phyloP scores from a whole-genome alignment of 371 early-diverging fungal genomes.

The Mortierella sp. region DNA sequence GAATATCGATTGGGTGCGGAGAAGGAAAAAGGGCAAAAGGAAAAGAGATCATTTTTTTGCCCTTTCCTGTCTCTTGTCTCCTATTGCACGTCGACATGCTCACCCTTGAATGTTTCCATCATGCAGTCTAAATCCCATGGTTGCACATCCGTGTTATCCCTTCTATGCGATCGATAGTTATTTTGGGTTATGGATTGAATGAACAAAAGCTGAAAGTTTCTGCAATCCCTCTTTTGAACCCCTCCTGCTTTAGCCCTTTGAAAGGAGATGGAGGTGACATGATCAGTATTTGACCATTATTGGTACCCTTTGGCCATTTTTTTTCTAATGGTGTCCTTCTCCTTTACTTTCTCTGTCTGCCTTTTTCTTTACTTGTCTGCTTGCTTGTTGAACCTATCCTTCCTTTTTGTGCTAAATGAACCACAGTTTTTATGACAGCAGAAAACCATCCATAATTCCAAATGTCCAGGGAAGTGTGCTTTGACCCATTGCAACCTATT shows the following conservation, averaged over 20 bases:
- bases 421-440: too few relatives aligned
- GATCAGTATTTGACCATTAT: neutral
- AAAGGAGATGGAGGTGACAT: neutral
- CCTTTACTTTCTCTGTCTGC: too few relatives aligned
- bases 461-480: too few relatives aligned
- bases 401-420: neutral
- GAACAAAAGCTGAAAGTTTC: too few relatives aligned
- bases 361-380: neutral
- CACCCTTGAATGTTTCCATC: conserved; percentile 12
- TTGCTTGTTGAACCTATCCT: neutral
- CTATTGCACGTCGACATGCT: neutral
- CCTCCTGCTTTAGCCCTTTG: neutral
- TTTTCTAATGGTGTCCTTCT: neutral
- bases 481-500: too few relatives aligned
- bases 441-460: neutral
- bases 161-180: too few relatives aligned
- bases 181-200: too few relatives aligned
- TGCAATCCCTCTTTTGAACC: neutral
- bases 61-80: neutral
- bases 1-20: neutral
- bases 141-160: too few relatives aligned
- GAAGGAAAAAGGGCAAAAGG: too few relatives aligned
- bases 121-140: neutral
- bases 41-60: neutral
- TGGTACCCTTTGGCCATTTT: conserved; percentile 1